These are phyloP conservation scores for Gastrolobium villosum DNA, from an alignment of 306 rosid genomes.

Conservation along the genomic window DNA sequence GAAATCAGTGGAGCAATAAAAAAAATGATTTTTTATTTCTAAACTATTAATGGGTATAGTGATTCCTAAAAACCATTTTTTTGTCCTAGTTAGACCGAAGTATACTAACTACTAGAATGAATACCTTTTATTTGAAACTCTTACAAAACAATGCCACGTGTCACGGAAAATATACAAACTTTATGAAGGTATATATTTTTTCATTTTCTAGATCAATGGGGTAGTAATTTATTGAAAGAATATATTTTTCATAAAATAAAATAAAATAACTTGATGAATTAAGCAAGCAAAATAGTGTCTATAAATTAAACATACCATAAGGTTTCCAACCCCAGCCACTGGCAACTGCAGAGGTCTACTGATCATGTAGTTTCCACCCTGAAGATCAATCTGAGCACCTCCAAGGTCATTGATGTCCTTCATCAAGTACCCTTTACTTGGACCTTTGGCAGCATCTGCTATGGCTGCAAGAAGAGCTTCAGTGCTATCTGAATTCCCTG, in stretches of 20 bases:
- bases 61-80: constrained; percentile 18
- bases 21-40: background rate
- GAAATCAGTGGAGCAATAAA: too few species aligned
- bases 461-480: constrained; percentile 72
- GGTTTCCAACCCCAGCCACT: constrained; percentile 70
- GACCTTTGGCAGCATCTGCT: constrained; percentile 64
- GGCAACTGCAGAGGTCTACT: constrained; percentile 72
- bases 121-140: background rate
- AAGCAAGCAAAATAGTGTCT: background rate
- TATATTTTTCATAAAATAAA: background rate
- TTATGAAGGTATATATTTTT: background rate
- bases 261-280: background rate
- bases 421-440: constrained; percentile 64
- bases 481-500: constrained; percentile 78
- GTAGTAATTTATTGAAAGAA: background rate
- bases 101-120: background rate
- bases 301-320: constrained; percentile 69
- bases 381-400: constrained; percentile 73
- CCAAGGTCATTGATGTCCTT: constrained; percentile 75
- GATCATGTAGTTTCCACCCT: constrained; percentile 81
- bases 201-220: constrained; percentile 12
- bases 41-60: constrained; percentile 11
- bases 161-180: background rate
- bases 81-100: constrained; percentile 18
- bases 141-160: background rate